Evolutionary conservation across 257 asterid species (phyloP), one percentile per base, ranked within the genome.

Genomic region (Ballota nigra): DNA sequence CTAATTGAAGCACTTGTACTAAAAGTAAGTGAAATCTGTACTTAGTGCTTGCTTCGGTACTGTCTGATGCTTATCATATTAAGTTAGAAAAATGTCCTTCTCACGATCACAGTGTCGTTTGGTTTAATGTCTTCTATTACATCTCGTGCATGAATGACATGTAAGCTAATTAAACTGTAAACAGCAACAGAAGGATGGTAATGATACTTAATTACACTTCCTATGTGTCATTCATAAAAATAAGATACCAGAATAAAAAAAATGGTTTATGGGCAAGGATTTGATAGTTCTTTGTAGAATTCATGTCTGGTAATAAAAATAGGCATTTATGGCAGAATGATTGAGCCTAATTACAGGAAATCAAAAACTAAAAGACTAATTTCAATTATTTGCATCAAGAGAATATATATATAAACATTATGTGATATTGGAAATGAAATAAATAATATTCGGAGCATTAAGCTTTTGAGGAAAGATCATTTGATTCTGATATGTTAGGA

Each of bases 401-500:
- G 43, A 36, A 31, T 31, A 31, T 31, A 20, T 71, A 72, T 65
- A 22, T 10, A 20, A 10, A 23, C 8, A 66, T 52, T 13, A 23
- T 56, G 33, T 78, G 70, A 68, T 43, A 28, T 16, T 36, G 55
- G 15, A 53, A 72, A 75, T 71, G 16, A 51, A 20, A 53, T 18
- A 20, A 57, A 59, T 66, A 62, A 80, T 79, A 72, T 73, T 74
- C 75, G 56, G 73, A 68, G 74, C 71, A 68, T 75, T 55, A 77
- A 75, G 75, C 82, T 81, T 87, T 84, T 73, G 6, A 55, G 68
- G 77, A 83, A 84, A 69, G 82, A 83, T 77, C 67, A 81, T 61
- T 71, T 83, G 85, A 83, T 86, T 86, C 88, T 89, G 82, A 87
- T 89, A 77, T 81, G 80, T 70, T 59, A 73, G 83, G 83, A 77